These are phyloP conservation scores for Coprinellus micaceus DNA, from an alignment of 768 basidiomycete genomes.

Conservation along the genomic window DNA sequence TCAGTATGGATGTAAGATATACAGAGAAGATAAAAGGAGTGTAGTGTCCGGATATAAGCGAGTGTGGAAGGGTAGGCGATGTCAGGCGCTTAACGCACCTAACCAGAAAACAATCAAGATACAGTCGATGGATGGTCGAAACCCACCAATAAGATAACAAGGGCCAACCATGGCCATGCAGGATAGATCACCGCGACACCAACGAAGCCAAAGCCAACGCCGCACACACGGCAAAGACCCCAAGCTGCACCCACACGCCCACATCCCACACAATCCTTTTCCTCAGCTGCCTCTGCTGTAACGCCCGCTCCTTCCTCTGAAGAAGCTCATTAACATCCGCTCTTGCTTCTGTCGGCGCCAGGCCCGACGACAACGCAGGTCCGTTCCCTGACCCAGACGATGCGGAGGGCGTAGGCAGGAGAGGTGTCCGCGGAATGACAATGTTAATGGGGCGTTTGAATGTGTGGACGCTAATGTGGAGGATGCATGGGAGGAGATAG, in stretches of 20 bases:
- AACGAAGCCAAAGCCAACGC: neutral
- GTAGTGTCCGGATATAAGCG: no score
- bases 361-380: no score
- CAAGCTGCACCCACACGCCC: constrained; percentile 53
- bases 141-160: no score
- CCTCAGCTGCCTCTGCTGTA: constrained; percentile 72
- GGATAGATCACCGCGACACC: neutral
- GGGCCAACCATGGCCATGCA: no score
- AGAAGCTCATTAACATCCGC: constrained; percentile 60
- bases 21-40: neutral
- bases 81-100: no score
- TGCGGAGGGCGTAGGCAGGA: constrained; percentile 12
- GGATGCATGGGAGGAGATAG: constrained; percentile 67
- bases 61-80: no score
- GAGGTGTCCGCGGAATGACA: constrained; percentile 54
- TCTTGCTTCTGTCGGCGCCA: no score
- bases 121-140: no score
- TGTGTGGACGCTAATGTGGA: constrained; percentile 81
- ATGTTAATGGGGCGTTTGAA: constrained; percentile 83
- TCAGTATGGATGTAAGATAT: neutral
- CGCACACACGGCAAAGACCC: neutral
- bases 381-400: neutral
- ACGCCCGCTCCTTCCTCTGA: constrained; percentile 77
- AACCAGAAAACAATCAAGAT: no score
- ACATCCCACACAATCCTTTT: constrained; percentile 80